Evolutionary conservation across 192 early-diverging fungal genomes (phyloP).

Genomic region (Linnemannia schmuckeri): DNA sequence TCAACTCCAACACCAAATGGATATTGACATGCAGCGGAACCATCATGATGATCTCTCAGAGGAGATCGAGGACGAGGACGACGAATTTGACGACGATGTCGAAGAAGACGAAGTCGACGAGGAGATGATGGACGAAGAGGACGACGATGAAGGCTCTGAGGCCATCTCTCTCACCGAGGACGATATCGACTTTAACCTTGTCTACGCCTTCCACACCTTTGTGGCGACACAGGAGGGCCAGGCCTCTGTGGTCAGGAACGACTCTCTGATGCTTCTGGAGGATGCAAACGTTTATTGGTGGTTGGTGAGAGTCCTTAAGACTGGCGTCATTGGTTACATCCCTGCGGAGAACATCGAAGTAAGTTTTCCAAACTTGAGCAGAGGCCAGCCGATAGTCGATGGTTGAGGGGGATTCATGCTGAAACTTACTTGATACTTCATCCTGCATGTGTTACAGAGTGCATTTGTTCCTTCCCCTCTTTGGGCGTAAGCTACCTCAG

Average conservation of each 20-base stretch:
- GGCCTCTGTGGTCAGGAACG: slow-evolving; percentile 83
- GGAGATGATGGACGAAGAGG: slow-evolving; percentile 57
- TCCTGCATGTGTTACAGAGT: not conserved
- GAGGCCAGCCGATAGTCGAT: not conserved
- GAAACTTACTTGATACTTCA: not conserved
- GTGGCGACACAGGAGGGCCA: slow-evolving; percentile 90
- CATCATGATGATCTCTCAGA: slow-evolving; percentile 25
- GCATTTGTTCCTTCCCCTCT: not conserved
- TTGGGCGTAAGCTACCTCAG: not conserved
- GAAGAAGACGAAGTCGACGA: slow-evolving; percentile 38
- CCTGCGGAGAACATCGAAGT: slow-evolving; percentile 92
- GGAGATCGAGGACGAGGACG: slow-evolving; percentile 35
- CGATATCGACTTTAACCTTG: slow-evolving; percentile 80
- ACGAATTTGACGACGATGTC: slow-evolving; percentile 22
- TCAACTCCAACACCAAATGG: slow-evolving; percentile 27
- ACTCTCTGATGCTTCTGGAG: slow-evolving; percentile 83
- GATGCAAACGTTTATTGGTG: slow-evolving; percentile 93
- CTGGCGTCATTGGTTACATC: slow-evolving; percentile 83
- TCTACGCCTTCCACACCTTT: slow-evolving; percentile 91
- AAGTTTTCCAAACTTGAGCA: not conserved
- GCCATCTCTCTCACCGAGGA: slow-evolving; percentile 64
- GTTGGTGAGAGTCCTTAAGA: slow-evolving; percentile 78
- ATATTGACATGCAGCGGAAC: slow-evolving; percentile 21
- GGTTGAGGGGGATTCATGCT: not conserved
- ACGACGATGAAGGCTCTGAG: slow-evolving; percentile 60